Percentiles rank a stretch among this genome's conserved stretches.
Evolutionary conservation across 805 yeast genomes (phyloP).

Genomic region (Zygoascus flipseniorum): DNA sequence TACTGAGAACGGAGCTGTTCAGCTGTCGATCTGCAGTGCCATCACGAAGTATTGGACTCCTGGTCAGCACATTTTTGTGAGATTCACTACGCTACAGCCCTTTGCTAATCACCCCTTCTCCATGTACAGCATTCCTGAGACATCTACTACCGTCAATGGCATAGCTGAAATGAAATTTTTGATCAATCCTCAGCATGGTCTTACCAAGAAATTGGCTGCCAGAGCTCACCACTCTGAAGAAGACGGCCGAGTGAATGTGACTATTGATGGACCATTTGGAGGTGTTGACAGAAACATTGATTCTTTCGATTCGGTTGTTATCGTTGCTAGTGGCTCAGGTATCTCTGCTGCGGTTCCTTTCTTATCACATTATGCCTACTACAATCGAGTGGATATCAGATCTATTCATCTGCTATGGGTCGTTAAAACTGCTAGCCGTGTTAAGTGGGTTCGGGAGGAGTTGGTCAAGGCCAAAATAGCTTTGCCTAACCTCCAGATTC

Average conservation of each 20-base stretch:
- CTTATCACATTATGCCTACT: neutral
- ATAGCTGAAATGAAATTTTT: slow-evolving; percentile 30
- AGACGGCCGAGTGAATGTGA: slow-evolving; percentile 23
- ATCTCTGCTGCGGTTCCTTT: slow-evolving; percentile 26
- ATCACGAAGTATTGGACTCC: slow-evolving; percentile 12
- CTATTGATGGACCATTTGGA: slow-evolving; percentile 41
- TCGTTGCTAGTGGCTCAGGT: slow-evolving; percentile 40
- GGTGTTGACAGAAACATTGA: slow-evolving; percentile 35
- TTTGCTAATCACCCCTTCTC: slow-evolving; percentile 17
- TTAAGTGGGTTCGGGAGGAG: slow-evolving; percentile 10
- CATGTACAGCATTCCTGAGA: slow-evolving; percentile 8
- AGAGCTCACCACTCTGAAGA: slow-evolving; percentile 4
- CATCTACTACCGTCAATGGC: neutral
- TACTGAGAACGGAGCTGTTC: slow-evolving; percentile 6
- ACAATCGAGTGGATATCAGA: neutral
- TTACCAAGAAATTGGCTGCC: slow-evolving; percentile 10
- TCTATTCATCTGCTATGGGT: slow-evolving; percentile 12
- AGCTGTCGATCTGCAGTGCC: slow-evolving; percentile 6
- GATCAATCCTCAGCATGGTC: slow-evolving; percentile 23
- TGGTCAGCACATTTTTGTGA: slow-evolving; percentile 15
- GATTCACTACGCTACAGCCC: slow-evolving; percentile 12
- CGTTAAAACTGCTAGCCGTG: slow-evolving; percentile 3
- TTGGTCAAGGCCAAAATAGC: neutral
- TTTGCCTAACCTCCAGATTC: neutral
- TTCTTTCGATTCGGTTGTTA: slow-evolving; percentile 34